A percentile compares a stretch with the other conserved stretches of the same genome.
phyloP scores from a whole-genome alignment of 2,329 filamentous ascomycete genomes.

The Fusarium citri region DNA sequence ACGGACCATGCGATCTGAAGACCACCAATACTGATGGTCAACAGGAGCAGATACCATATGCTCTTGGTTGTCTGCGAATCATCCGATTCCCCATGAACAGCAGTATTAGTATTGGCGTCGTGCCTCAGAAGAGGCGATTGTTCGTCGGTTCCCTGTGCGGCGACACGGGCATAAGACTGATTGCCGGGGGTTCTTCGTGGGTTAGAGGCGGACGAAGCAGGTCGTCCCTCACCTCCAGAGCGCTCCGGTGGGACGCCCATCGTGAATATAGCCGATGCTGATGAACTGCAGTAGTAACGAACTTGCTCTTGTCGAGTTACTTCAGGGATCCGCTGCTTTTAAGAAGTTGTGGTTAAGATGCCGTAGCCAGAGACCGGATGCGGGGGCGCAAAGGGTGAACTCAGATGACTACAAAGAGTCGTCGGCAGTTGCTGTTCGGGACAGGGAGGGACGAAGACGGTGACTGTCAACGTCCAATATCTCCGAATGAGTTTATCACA shows the following conservation, averaged over 20 bases:
- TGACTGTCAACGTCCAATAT: conserved; percentile 15
- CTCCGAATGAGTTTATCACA: conserved; percentile 25
- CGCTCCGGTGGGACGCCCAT: conserved; percentile 33
- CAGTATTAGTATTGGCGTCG: conserved; percentile 15
- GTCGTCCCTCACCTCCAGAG: conserved; percentile 7
- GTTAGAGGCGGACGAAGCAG: conserved; percentile 16
- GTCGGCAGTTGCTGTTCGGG: conserved; percentile 10
- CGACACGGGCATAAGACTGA: conserved; percentile 35
- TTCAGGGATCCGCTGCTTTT: conserved; percentile 15
- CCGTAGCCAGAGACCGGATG: conserved; percentile 26
- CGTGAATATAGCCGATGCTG: conserved; percentile 1
- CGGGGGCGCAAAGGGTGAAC: conserved; percentile 13
- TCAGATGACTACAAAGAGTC: conserved; percentile 5
- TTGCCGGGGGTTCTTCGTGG: conserved; percentile 21
- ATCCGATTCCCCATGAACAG: conserved; percentile 32
- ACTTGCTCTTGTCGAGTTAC: conserved; percentile 16
- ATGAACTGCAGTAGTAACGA: conserved; percentile 9
- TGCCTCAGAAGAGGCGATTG: conserved; percentile 48
- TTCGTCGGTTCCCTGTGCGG: conserved; percentile 41
- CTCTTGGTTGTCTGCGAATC: conserved; percentile 76
- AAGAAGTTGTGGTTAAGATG: conserved; percentile 14
- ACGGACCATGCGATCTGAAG: conserved; percentile 97
- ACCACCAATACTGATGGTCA: conserved; percentile 88
- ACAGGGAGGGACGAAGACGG: conserved; percentile 9
- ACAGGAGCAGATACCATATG: conserved; percentile 83